These are phyloP conservation scores for Pseudogymnoascus sp. DNA, from an alignment of 2,329 filamentous ascomycete genomes.

Conservation along the genomic window DNA sequence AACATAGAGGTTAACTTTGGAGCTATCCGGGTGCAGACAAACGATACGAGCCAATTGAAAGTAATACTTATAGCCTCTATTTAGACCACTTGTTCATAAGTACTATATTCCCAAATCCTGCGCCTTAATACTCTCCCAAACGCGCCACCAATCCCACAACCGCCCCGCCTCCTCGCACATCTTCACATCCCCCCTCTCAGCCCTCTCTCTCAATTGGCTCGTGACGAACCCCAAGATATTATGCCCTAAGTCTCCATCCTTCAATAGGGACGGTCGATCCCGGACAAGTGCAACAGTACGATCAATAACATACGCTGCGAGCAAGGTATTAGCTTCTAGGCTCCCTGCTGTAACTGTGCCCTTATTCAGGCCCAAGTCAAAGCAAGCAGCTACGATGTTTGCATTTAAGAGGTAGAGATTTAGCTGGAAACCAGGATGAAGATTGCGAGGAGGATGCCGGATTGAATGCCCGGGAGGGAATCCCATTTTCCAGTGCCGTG, in stretches of 20 bases:
- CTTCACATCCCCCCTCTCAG: neutral
- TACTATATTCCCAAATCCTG: neutral
- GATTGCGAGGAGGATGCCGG: neutral
- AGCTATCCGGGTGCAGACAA: too few relatives aligned
- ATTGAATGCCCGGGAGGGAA: neutral
- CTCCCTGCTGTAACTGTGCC: neutral
- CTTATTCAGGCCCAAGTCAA: neutral
- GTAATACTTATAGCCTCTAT: too few relatives aligned
- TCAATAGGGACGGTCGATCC: neutral
- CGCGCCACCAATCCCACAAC: neutral
- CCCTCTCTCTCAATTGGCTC: neutral
- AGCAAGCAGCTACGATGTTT: neutral
- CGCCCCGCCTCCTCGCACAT: neutral
- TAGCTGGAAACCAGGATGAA: neutral
- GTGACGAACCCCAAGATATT: neutral
- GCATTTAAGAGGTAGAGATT: neutral
- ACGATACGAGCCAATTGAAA: too few relatives aligned
- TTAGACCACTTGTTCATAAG: too few relatives aligned
- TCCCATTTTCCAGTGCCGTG: neutral
- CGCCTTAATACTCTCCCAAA: neutral
- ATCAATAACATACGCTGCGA: neutral
- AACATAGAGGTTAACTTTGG: too few relatives aligned
- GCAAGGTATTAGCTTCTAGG: neutral
- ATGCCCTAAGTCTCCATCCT: neutral
- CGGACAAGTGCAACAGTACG: neutral